Evolutionary conservation across 1,284 basidiomycete genomes (phyloP).

Genomic region (Mycena citricolor): DNA sequence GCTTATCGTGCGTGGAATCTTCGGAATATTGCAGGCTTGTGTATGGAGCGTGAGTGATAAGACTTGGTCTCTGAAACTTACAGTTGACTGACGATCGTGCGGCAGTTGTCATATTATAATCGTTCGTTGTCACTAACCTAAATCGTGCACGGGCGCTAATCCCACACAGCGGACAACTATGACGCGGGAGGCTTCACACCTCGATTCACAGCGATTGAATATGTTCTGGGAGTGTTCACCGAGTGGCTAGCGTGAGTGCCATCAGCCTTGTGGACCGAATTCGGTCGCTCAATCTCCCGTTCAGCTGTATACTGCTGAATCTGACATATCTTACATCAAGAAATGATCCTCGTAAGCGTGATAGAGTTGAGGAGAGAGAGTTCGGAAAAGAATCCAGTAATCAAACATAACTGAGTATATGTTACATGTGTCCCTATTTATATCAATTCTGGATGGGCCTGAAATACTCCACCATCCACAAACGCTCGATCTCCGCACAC

Average conservation of each 20-base stretch:
- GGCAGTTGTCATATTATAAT: slow-evolving; percentile 18
- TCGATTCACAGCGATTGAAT: slow-evolving; percentile 33
- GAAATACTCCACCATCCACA: too few relatives aligned
- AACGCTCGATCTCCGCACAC: too few relatives aligned
- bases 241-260: slow-evolving; percentile 30
- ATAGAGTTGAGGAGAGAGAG: background rate
- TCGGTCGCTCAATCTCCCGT: background rate
- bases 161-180: slow-evolving; percentile 32
- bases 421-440: too few relatives aligned
- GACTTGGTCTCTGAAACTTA: background rate
- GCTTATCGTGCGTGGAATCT: slow-evolving; percentile 33
- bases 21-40: slow-evolving; percentile 31
- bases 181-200: slow-evolving; percentile 28
- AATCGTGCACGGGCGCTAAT: slow-evolving; percentile 23
- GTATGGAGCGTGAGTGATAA: slow-evolving; percentile 13
- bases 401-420: too few relatives aligned
- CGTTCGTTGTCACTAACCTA: slow-evolving; percentile 9
- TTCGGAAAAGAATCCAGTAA: too few relatives aligned
- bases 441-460: too few relatives aligned
- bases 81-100: background rate
- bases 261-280: background rate
- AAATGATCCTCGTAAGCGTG: slow-evolving; percentile 18
- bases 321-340: slow-evolving; percentile 23
- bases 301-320: slow-evolving; percentile 21
- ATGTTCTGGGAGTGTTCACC: slow-evolving; percentile 33